Percentiles rank a stretch among this genome's conserved stretches.
phyloP scores from a whole-genome alignment of 768 basidiomycete genomes.

The Leucosporidium yakuticum region DNA sequence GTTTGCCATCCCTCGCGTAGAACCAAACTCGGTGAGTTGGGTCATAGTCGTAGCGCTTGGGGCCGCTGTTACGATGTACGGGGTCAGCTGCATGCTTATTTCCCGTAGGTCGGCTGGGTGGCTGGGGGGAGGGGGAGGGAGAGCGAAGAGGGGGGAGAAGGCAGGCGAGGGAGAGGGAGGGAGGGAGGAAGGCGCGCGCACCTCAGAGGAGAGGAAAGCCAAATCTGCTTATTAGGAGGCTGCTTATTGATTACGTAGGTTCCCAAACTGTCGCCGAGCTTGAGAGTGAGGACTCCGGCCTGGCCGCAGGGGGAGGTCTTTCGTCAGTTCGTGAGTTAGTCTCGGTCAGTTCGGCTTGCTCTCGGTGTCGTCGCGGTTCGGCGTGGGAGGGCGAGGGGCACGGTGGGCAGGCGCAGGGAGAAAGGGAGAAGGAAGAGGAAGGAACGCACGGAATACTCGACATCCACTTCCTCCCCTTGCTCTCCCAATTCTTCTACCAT shows the following conservation, averaged over 20 bases:
- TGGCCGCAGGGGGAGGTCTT: slow-evolving; percentile 42
- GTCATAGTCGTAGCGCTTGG: slow-evolving; percentile 82
- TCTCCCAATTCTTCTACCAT: slow-evolving; percentile 56
- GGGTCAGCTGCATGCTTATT: background rate
- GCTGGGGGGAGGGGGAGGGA: too few species aligned
- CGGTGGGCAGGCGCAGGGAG: slow-evolving; percentile 37
- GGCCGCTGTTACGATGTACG: slow-evolving; percentile 56
- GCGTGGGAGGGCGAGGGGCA: background rate
- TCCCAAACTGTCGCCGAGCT: slow-evolving; percentile 60
- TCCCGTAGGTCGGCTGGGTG: background rate
- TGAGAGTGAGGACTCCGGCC: slow-evolving; percentile 86
- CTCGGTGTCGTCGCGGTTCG: background rate
- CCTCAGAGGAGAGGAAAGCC: slow-evolving; percentile 85
- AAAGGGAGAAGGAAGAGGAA: background rate
- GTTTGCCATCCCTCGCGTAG: slow-evolving; percentile 62
- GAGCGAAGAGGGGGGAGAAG: too few species aligned
- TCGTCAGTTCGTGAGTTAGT: slow-evolving; percentile 10
- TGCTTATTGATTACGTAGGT: slow-evolving; percentile 97
- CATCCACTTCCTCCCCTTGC: slow-evolving; percentile 60
- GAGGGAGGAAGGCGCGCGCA: slow-evolving; percentile 52
- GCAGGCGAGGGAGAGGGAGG: background rate
- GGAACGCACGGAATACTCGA: slow-evolving; percentile 70
- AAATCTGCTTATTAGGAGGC: slow-evolving; percentile 94
- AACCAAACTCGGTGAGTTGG: slow-evolving; percentile 60
- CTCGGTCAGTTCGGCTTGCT: background rate